Evolutionary conservation across 1,284 basidiomycete genomes (phyloP), one percentile per base, ranked within the genome.

Genomic region (Stygiomarasmius scandens): DNA sequence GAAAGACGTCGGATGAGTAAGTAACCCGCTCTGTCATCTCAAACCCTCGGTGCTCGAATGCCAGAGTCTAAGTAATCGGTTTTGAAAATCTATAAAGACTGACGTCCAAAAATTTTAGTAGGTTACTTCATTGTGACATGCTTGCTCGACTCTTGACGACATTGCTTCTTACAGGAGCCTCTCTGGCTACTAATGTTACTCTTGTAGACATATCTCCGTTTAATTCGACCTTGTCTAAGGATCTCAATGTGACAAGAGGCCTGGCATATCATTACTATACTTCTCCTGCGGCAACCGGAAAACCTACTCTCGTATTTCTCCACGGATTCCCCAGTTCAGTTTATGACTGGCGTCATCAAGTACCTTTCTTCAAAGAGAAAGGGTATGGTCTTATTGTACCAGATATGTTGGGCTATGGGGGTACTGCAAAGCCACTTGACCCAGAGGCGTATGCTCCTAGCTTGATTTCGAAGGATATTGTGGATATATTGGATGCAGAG

Each of bases 261-360:
- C 60, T 74, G 52, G 71, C 61, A 5, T 79, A 79, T 64, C 67
- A 70, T 59, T 77, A 78, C 62, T 76, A 69, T 60, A 60, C 66
- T 5, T 62, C 70, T 2, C 55, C 69, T 2, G 38, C 48, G 2
- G 9, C 20, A 5, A 23, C 34, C 60, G 63, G 60, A 11, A 72
- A 75, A 52, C 77, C 74, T 0, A 72, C 73, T 0, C 63, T 82
- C 4, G 61, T 82, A 22, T 73, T 83, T 52, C 56, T 81, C n/a
- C 80, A 82, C 58, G 80, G 79, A 22, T 83, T 81, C 59, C 80
- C 80, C 0, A 71, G 70, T 12, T 71, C 70, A 8, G 72, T 78
- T 0, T 69, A 67, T 52, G 73, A 77, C 52, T 84, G 82, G 82
- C 66, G 68, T 20, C 64, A 74, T 49, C 79, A 81, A 61, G 73